Conservation (phyloP, 768 basidiomycete species). For the Cyclocybe aegerita region DNA sequence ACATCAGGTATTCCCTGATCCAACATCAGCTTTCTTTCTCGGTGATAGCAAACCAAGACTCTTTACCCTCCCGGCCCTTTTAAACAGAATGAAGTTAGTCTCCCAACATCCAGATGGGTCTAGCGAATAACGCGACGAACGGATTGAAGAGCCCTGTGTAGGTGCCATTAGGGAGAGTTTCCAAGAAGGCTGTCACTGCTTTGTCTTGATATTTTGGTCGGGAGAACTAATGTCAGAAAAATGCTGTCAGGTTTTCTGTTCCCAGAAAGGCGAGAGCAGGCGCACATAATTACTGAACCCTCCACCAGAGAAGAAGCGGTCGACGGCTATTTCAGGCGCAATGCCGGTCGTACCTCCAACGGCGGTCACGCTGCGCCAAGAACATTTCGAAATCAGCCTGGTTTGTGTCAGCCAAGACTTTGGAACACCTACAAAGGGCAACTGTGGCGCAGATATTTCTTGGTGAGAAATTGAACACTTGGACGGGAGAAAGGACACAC, state of each 20-base stretch:
- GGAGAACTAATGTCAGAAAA: slow-evolving; percentile 35
- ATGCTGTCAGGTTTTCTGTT: not conserved
- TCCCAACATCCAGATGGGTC: not conserved
- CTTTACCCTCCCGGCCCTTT: slow-evolving; percentile 51
- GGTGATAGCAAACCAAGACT: too few species aligned
- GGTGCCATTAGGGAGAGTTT: slow-evolving; percentile 41
- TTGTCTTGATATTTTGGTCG: slow-evolving; percentile 54
- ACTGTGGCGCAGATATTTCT: slow-evolving; percentile 10
- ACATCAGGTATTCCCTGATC: slow-evolving; percentile 62
- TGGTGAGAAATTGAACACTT: too few species aligned
- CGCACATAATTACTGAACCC: slow-evolving; percentile 70
- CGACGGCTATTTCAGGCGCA: slow-evolving; percentile 55
- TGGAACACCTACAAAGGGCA: slow-evolving; percentile 45
- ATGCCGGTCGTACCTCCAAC: slow-evolving; percentile 58
- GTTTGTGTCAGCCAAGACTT: too few species aligned
- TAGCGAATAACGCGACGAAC: slow-evolving; percentile 30
- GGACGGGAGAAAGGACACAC: slow-evolving; percentile 14
- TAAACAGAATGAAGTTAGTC: not conserved
- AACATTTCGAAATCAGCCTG: too few species aligned
- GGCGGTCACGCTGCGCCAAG: slow-evolving; percentile 52
- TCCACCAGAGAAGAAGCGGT: slow-evolving; percentile 61
- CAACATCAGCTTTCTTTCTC: too few species aligned
- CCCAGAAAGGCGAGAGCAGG: not conserved
- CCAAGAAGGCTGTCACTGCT: slow-evolving; percentile 45
- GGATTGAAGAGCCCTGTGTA: slow-evolving; percentile 63